Conservation (phyloP, 768 basidiomycete species). For the Macrolepiota dolichaula region DNA sequence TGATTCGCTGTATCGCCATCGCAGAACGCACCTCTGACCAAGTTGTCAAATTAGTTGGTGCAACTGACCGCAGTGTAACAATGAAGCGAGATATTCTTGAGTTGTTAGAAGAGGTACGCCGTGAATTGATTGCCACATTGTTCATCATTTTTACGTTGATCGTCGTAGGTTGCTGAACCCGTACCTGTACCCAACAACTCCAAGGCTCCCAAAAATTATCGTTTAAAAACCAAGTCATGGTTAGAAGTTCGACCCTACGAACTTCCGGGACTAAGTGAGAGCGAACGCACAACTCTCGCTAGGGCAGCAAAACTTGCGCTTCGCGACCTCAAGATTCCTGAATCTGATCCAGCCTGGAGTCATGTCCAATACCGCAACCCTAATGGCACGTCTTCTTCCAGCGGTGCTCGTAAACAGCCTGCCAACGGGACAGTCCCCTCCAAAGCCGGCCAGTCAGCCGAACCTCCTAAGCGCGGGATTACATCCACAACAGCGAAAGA, state of each 20-base stretch:
- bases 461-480: slow-evolving; percentile 41
- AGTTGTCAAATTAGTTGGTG: slow-evolving; percentile 45
- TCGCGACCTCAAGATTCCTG: slow-evolving; percentile 48
- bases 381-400: slow-evolving; percentile 4
- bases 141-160: background rate
- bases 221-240: slow-evolving; percentile 58
- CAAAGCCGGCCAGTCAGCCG: slow-evolving; percentile 1
- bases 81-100: slow-evolving; percentile 40
- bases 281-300: slow-evolving; percentile 46
- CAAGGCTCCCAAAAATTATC: slow-evolving; percentile 39
- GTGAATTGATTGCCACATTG: background rate
- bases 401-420: background rate
- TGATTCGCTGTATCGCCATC: slow-evolving; percentile 53
- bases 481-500: slow-evolving; percentile 44
- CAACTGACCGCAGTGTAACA: slow-evolving; percentile 28
- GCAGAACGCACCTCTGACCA: slow-evolving; percentile 48
- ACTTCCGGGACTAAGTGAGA: slow-evolving; percentile 47
- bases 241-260: slow-evolving; percentile 68
- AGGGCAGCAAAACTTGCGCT: slow-evolving; percentile 49
- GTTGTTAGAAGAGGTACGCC: slow-evolving; percentile 46
- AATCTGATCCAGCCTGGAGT: slow-evolving; percentile 62
- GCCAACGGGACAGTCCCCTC: slow-evolving; percentile 4
- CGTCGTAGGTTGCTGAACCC: slow-evolving; percentile 49
- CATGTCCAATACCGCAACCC: slow-evolving; percentile 36
- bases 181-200: slow-evolving; percentile 28